phyloP scores from a whole-genome alignment of 306 rosid species.

The Dryas alaskensis region DNA sequence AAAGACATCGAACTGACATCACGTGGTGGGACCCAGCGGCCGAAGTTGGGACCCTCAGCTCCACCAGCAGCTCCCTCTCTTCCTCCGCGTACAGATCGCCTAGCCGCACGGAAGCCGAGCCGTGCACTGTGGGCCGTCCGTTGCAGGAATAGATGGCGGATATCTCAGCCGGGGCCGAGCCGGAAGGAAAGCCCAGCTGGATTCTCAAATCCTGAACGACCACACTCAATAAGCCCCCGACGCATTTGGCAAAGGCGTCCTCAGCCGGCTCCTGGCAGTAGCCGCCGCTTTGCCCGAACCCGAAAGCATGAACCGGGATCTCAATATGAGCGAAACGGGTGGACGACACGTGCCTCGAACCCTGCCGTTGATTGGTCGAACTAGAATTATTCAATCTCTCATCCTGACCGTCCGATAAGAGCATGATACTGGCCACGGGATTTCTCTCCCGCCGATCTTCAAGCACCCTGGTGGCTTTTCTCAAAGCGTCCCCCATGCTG shows the following conservation, averaged over 20 bases:
- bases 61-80: constrained; percentile 69
- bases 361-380: constrained; percentile 33
- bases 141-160: constrained; percentile 55
- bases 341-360: constrained; percentile 39
- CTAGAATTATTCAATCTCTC: constrained; percentile 30
- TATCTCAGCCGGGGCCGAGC: constrained; percentile 45
- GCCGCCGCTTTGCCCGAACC: constrained; percentile 54
- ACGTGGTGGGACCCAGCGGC: constrained; percentile 47
- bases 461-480: constrained; percentile 62
- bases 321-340: constrained; percentile 78
- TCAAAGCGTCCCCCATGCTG: constrained; percentile 52
- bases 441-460: constrained; percentile 76
- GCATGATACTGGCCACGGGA: constrained; percentile 67
- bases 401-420: constrained; percentile 70
- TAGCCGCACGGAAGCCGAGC: constrained; percentile 59
- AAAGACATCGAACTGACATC: constrained; percentile 65
- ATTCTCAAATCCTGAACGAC: constrained; percentile 69
- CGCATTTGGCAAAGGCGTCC: constrained; percentile 69
- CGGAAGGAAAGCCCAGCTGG: constrained; percentile 52
- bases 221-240: constrained; percentile 64
- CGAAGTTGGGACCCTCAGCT: constrained; percentile 47
- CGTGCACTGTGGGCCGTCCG: constrained; percentile 50
- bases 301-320: constrained; percentile 75
- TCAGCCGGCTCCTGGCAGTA: constrained; percentile 58
- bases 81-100: constrained; percentile 84